These are phyloP conservation scores for Colletotrichum aenigma DNA, from an alignment of 2,329 filamentous ascomycete genomes.

Conservation along the genomic window DNA sequence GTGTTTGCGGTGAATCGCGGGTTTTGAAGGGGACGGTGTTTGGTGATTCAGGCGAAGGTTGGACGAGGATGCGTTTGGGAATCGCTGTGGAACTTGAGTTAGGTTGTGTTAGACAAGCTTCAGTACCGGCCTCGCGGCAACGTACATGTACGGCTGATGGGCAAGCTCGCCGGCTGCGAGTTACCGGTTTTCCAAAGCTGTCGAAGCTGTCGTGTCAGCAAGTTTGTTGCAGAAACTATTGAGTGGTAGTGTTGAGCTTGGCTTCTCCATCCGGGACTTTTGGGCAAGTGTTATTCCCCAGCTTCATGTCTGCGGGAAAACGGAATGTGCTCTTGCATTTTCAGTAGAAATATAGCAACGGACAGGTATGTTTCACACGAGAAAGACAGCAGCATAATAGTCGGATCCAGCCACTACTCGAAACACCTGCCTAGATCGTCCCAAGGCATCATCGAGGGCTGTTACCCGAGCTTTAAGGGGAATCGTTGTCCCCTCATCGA, in stretches of 20 bases:
- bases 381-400: neutral
- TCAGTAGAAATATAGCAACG: too few relatives aligned
- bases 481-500: neutral
- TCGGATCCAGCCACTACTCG: neutral
- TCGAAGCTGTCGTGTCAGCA: neutral
- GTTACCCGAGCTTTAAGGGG: neutral
- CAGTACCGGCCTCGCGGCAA: neutral
- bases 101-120: neutral
- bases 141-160: neutral
- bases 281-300: accelerated
- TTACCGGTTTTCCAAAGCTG: neutral
- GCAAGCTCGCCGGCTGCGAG: neutral
- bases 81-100: neutral
- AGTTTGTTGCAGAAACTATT: neutral
- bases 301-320: neutral
- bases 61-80: neutral
- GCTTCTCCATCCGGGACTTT: accelerated
- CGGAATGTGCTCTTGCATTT: too few relatives aligned
- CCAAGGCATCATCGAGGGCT: neutral
- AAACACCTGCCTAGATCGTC: neutral
- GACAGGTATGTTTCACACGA: too few relatives aligned
- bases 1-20: neutral
- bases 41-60: neutral
- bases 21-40: neutral
- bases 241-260: neutral